These are phyloP conservation scores for Cyclotella baltica DNA, from an alignment of 108 stramenopile species.

Conservation along the genomic window DNA sequence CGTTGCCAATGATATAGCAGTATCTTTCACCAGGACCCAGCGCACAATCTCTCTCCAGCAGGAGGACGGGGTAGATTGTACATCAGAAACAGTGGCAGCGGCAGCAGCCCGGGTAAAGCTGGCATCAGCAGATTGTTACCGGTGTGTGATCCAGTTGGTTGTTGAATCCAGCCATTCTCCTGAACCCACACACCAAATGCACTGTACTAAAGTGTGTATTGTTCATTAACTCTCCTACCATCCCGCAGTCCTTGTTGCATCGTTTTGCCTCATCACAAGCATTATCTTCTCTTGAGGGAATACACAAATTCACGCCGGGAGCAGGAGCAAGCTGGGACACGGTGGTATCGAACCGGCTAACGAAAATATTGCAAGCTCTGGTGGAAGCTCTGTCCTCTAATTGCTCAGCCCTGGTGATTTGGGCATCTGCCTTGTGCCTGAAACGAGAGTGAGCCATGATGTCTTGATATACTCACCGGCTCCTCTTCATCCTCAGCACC, in stretches of 20 bases:
- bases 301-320: background rate
- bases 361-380: background rate
- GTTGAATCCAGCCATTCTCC: background rate
- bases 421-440: background rate
- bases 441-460: background rate
- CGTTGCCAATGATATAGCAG: too few relatives aligned
- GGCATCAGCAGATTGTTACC: background rate
- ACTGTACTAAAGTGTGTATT: background rate
- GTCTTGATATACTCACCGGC: background rate
- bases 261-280: conserved; percentile 1
- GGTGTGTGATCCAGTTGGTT: background rate
- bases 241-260: background rate
- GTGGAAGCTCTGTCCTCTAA: background rate
- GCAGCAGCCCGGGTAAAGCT: background rate
- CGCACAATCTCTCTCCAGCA: too few relatives aligned
- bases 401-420: background rate
- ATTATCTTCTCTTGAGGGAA: background rate
- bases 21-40: too few relatives aligned
- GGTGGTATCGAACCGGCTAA: background rate
- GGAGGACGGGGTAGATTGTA: background rate
- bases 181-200: background rate
- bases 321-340: background rate
- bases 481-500: background rate
- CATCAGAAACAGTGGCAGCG: background rate
- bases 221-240: background rate